A percentile compares a stretch with the other conserved stretches of the same genome.
Conservation (phyloP, 495 filamentous ascomycete genomes). For the Neurospora pannonica region DNA sequence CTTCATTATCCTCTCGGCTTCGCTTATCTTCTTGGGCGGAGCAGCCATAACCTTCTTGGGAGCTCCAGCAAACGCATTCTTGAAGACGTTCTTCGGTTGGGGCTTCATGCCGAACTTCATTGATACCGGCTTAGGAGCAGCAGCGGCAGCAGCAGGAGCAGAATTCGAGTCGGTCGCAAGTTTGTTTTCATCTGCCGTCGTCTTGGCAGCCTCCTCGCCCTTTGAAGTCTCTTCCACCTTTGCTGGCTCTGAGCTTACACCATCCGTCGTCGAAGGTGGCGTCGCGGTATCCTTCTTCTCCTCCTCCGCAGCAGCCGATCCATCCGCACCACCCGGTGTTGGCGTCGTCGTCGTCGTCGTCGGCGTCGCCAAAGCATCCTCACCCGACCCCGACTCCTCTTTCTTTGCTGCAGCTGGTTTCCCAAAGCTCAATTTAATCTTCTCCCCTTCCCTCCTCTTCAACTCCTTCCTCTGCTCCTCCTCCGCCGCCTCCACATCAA, state of each 20-base stretch:
- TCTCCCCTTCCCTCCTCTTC: constrained; percentile 68
- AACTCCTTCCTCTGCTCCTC: constrained; percentile 42
- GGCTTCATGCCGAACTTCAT: constrained; percentile 50
- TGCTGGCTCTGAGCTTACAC: background rate
- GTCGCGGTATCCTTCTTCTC: background rate
- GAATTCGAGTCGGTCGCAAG: background rate
- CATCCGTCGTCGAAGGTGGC: background rate
- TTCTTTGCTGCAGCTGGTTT: constrained; percentile 18
- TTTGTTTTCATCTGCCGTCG: constrained; percentile 4
- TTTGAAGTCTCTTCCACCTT: background rate
- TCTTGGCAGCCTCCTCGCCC: background rate
- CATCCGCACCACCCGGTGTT: background rate
- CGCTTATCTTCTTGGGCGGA: constrained; percentile 68
- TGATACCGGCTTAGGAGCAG: constrained; percentile 28
- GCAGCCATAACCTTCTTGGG: constrained; percentile 52
- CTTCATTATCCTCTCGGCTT: constrained; percentile 87
- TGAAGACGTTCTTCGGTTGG: constrained; percentile 79
- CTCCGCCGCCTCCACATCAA: constrained; percentile 35
- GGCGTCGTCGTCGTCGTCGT: background rate
- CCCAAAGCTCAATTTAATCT: constrained; percentile 69
- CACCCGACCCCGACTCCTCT: background rate
- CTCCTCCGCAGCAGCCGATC: background rate
- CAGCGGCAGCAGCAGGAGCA: background rate
- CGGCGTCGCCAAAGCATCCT: too few relatives aligned
- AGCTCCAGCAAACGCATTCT: constrained; percentile 49